phyloP scores from a whole-genome alignment of 202 grass and related monocot genomes.

The Tripidium arundinaceum region DNA sequence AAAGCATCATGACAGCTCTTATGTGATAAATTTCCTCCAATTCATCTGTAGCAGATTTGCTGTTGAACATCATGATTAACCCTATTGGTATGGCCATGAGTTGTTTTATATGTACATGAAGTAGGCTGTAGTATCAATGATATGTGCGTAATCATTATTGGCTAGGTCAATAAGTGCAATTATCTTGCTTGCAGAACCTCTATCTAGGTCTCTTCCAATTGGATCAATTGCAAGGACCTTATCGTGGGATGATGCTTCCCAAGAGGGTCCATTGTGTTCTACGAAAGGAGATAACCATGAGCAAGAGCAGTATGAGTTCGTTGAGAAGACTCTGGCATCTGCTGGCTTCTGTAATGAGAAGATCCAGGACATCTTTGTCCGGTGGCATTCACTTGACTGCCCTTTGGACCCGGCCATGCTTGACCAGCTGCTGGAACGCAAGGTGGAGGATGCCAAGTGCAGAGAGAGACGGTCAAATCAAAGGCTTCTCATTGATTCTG shows the following conservation, averaged over 20 bases:
- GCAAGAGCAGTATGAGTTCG: constrained; percentile 48
- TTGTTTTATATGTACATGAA: constrained; percentile 10
- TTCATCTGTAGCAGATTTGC: neutral
- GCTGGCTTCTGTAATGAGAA: constrained; percentile 40
- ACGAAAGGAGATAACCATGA: constrained; percentile 37
- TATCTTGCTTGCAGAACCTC: constrained; percentile 57
- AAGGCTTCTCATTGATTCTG: constrained; percentile 79
- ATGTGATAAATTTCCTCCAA: neutral
- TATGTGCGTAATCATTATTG: constrained; percentile 16
- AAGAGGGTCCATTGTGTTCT: constrained; percentile 27
- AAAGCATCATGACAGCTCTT: neutral
- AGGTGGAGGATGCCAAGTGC: constrained; percentile 71
- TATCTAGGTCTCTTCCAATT: constrained; percentile 76
- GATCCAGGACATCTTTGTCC: constrained; percentile 37
- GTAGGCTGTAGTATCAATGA: constrained; percentile 20
- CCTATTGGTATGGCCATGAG: neutral
- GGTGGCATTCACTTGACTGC: constrained; percentile 62
- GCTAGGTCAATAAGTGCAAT: constrained; percentile 17
- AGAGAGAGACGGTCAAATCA: constrained; percentile 72
- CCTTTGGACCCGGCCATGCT: constrained; percentile 56
- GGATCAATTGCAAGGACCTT: constrained; percentile 74
- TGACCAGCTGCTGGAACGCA: constrained; percentile 66
- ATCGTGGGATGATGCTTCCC: constrained; percentile 62
- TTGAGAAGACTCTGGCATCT: constrained; percentile 57
- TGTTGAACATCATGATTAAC: constrained; percentile 25